Base-by-base conservation (phyloP, 2,329 filamentous ascomycete species). In the Colletotrichum neosansevieriae region DNA sequence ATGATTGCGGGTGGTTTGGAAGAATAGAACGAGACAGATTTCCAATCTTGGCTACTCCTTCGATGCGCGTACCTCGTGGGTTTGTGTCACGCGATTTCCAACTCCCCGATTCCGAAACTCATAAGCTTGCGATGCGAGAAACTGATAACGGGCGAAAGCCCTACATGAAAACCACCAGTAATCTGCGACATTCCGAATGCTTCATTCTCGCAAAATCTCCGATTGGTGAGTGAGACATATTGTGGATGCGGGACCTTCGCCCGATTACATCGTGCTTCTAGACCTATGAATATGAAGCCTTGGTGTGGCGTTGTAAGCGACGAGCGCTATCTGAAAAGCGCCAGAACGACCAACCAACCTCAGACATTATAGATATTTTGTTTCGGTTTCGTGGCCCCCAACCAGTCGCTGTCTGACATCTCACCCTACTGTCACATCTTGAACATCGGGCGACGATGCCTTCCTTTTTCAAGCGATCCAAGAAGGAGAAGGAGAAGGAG, bases 401-500 rank as follows among this genome's bases (percentile, higher is more conserved):
- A 2, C 38, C 50, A 44, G 13, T 2, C n/a, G 15, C 44, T 21
- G 1, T 21, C 29, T 21, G 15, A 29, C n/a, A 2, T 29, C 0
- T 0, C 21, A 9, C 15, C 29, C 9, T 6, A 2, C 17, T 0
- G 38, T 21, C 17, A 40, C n/a, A 17, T 45, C 40, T 19, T 11
- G 19, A 19, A n/a, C n/a, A 24, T 11, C 4, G 29, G 34, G 3
- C 40, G 9, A 13, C 21, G 10, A 69, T 70, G 69, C 65, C 57
- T 3, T 70, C 69, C 0, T 54, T 70, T 24, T 66, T 65, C 56
- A 69, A 62, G 44, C 51, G 50, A 24, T 47, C 60, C 10, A 70
- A 69, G 19, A 66, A 68, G 40, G 63, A 60, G 59, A 66, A 70
- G 19, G 66, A 64, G 17, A 56, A 60, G 19, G 69, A 61, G 11